These are phyloP conservation scores for Escallonia rubra DNA, from an alignment of 129 eudicot species.

Conservation along the genomic window DNA sequence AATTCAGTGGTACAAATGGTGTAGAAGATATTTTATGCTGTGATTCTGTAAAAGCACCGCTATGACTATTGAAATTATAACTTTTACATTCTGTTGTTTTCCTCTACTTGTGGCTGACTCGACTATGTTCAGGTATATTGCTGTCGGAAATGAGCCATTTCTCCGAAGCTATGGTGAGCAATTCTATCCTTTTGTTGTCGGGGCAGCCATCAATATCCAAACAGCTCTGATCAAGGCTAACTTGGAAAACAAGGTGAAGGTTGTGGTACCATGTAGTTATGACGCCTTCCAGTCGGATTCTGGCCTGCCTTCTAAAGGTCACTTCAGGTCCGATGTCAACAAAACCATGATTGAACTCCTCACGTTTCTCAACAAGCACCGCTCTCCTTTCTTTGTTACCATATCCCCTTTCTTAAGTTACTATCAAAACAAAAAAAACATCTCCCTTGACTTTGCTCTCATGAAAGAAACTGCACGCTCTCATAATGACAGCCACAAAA, in stretches of 20 bases:
- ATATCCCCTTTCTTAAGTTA: slow-evolving; percentile 71
- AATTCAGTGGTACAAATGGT: too few species aligned
- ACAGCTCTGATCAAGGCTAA: slow-evolving; percentile 68
- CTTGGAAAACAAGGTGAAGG: slow-evolving; percentile 51
- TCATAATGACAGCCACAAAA: slow-evolving; percentile 53
- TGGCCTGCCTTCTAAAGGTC: slow-evolving; percentile 63
- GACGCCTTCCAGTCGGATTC: slow-evolving; percentile 70
- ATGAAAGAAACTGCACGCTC: slow-evolving; percentile 61
- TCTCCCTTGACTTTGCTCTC: slow-evolving; percentile 68
- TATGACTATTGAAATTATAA: too few species aligned
- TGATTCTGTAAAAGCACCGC: too few species aligned
- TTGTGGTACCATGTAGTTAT: slow-evolving; percentile 80
- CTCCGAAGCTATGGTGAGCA: slow-evolving; percentile 63
- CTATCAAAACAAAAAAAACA: slow-evolving; percentile 57
- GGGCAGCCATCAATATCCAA: slow-evolving; percentile 86
- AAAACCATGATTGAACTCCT: slow-evolving; percentile 80
- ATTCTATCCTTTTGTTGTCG: slow-evolving; percentile 71
- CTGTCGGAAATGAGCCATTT: slow-evolving; percentile 87
- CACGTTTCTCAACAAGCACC: slow-evolving; percentile 58
- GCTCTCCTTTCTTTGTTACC: slow-evolving; percentile 65
- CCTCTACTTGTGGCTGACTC: neutral
- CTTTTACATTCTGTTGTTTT: neutral
- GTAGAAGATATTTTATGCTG: too few species aligned
- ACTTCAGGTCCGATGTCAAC: slow-evolving; percentile 67
- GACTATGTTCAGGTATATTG: slow-evolving; percentile 52